A percentile compares a stretch with the other conserved stretches of the same genome.
These are phyloP conservation scores for Nosema muscidifuracis DNA, from an alignment of 371 early-diverging fungal genomes.

Conservation along the genomic window DNA sequence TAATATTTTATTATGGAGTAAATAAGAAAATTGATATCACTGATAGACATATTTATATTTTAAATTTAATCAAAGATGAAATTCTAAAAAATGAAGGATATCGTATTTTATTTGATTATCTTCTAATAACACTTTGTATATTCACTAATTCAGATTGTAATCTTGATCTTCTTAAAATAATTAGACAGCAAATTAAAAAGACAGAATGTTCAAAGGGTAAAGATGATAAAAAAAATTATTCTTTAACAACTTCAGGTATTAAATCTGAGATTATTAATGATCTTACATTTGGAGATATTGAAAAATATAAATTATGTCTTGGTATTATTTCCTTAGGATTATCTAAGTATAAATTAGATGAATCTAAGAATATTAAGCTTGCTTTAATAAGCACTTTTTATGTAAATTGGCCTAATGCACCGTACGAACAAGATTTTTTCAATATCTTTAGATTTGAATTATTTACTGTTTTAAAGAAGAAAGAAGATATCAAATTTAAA, in stretches of 20 bases:
- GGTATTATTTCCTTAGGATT: slow-evolving; percentile 30
- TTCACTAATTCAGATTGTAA: slow-evolving; percentile 22
- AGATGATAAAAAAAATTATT: not conserved
- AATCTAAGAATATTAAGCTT: not conserved
- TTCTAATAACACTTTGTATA: slow-evolving; percentile 35
- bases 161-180: slow-evolving; percentile 36
- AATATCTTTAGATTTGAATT: slow-evolving; percentile 21
- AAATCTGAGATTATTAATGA: slow-evolving; percentile 6
- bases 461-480: not conserved
- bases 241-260: slow-evolving; percentile 7
- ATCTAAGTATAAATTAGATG: slow-evolving; percentile 6
- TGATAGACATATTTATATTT: not conserved
- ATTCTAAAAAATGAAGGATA: slow-evolving; percentile 7
- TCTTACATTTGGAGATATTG: slow-evolving; percentile 33
- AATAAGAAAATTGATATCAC: not conserved
- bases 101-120: slow-evolving; percentile 34
- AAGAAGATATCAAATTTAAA: not conserved
- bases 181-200: slow-evolving; percentile 35
- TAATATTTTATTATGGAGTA: slow-evolving; percentile 36
- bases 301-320: slow-evolving; percentile 43
- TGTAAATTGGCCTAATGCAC: slow-evolving; percentile 11
- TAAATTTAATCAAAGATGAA: slow-evolving; percentile 3
- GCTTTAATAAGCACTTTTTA: slow-evolving; percentile 26
- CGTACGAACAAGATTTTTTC: slow-evolving; percentile 39
- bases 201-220: slow-evolving; percentile 9